Evolutionary conservation across 192 early-diverging fungal genomes (phyloP), one percentile per base, ranked within the genome.

Genomic region (Phycomyces blakesleeanus): DNA sequence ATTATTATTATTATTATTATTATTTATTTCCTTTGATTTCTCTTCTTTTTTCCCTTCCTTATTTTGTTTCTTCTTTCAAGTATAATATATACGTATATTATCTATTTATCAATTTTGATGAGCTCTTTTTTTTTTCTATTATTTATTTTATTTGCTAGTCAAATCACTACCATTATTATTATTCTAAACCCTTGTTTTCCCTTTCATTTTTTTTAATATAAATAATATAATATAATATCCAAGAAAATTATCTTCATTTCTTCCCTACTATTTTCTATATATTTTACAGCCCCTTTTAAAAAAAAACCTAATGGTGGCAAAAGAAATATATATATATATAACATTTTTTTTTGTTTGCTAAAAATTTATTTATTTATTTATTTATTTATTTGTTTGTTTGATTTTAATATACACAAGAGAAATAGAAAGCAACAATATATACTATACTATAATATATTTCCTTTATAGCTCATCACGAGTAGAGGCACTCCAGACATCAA

Each of bases 401-500:
- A 41, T 41, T 41, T 41, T 41, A 41, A 10, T 41, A 41, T 41
- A 41, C 8, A 41, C 14, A 41, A 41, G 14, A 10, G 14, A 41
- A 41, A 41, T 41, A 41, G 14, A 41, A 41, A 41, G 18, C 2
- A 12, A 47, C 29, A 47, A 47, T 47, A 47, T 14, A 47, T n/a
- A 47, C 40, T 57, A 8, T 8, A 57, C 14, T 20, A 57, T 20
- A 51, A 51, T 18, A 51, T 14, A 52, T 34, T 9, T 2, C 22
- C 52, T 25, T 63, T 63, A 63, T 37, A 63, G 51, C 51, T 63
- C 61, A 63, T 63, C 61, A 54, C 61, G 61, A 37, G 10, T 18
- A 40, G 34, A 40, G 18, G 20, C 52, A 40, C 51, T 63, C 61
- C 61, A 63, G n/a, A 50, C 52, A 9, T 63, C 38, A 11, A 63